Evolutionary conservation across 139 green algal species (phyloP).

Genomic region (Haematococcus lacustris): DNA sequence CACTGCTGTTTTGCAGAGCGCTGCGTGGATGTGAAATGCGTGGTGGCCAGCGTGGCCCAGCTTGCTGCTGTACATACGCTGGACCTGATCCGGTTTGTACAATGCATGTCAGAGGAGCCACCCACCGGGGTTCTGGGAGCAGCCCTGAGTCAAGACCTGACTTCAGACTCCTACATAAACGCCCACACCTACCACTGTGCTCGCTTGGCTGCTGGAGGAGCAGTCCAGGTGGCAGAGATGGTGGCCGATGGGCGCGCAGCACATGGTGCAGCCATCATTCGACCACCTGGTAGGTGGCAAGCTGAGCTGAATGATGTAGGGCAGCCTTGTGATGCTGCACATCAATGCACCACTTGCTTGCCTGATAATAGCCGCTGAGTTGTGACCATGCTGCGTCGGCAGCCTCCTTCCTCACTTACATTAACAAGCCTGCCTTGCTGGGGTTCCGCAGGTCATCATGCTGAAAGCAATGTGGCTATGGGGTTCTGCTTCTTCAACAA

Average conservation of each 20-base stretch:
- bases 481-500: conserved; percentile 91
- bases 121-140: not conserved
- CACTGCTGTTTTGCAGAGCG: not conserved
- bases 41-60: conserved; percentile 46
- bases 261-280: conserved; percentile 40
- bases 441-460: conserved; percentile 79
- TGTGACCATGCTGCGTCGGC: not conserved
- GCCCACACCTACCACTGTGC: conserved; percentile 51
- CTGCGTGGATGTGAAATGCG: conserved; percentile 31
- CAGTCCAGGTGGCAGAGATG: conserved; percentile 43
- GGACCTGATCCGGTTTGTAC: conserved; percentile 37
- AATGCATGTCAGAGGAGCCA: not conserved
- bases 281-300: conserved; percentile 15
- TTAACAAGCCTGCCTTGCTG: no score
- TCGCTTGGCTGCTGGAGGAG: conserved; percentile 54
- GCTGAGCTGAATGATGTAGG: no score
- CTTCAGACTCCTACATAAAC: conserved; percentile 65
- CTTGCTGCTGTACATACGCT: conserved; percentile 52
- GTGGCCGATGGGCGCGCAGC: conserved; percentile 32
- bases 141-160: not conserved
- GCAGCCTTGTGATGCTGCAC: no score
- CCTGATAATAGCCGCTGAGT: no score
- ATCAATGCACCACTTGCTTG: no score
- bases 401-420: no score
- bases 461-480: conserved; percentile 58